Conservation (phyloP, 768 basidiomycete genomes). For the Candolleomyces eurysporus region DNA sequence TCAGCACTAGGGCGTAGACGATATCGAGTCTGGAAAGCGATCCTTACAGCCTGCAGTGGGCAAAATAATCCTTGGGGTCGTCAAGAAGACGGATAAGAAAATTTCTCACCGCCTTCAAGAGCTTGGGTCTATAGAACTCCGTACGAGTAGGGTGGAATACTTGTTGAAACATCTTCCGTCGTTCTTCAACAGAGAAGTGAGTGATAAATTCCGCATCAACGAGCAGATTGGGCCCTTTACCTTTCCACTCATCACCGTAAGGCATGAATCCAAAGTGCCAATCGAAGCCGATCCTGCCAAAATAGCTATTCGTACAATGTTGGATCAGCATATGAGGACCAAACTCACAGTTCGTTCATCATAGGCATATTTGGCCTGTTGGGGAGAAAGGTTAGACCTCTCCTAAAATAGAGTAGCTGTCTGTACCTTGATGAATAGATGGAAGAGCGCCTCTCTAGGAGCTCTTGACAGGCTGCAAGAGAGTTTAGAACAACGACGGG, state of each 20-base stretch:
- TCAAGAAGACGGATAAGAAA: neutral
- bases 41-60: neutral
- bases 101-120: neutral
- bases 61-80: neutral
- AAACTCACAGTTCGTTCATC: constrained; percentile 3
- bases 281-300: neutral
- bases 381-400: constrained; percentile 19
- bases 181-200: neutral
- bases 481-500: constrained; percentile 13
- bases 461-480: constrained; percentile 7
- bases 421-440: constrained; percentile 13
- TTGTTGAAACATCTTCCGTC: neutral
- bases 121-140: neutral
- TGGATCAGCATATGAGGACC: no score
- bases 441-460: constrained; percentile 13
- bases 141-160: neutral
- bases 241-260: constrained; percentile 1
- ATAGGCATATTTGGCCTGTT: constrained; percentile 2
- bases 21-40: neutral
- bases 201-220: neutral
- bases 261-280: neutral
- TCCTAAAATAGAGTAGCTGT: no score
- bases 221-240: neutral
- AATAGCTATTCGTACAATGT: neutral
- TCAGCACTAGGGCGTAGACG: neutral